Conservation (phyloP, 768 basidiomycete species). For the Podaxis pistillaris region DNA sequence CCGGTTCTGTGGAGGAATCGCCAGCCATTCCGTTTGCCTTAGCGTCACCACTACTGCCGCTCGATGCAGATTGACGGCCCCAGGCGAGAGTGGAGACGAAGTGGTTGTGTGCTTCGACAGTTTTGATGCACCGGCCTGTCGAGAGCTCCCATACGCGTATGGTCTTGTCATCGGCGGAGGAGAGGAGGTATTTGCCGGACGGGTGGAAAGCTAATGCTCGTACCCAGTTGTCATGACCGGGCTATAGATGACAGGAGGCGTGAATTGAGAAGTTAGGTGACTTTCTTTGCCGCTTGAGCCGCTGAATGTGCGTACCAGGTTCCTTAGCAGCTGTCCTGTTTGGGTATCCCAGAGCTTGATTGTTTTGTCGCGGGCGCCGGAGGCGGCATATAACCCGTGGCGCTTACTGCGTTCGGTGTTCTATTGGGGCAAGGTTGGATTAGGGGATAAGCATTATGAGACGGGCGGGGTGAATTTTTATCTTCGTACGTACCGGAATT, state of each 20-base stretch:
- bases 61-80: slow-evolving; percentile 54
- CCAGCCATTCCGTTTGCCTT: slow-evolving; percentile 35
- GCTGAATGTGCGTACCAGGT: slow-evolving; percentile 49
- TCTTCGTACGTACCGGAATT: slow-evolving; percentile 48
- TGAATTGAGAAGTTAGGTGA: slow-evolving; percentile 4
- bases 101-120: slow-evolving; percentile 83
- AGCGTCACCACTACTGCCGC: slow-evolving; percentile 34
- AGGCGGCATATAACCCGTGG: slow-evolving; percentile 64
- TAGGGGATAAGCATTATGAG: background rate
- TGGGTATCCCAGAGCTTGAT: slow-evolving; percentile 90
- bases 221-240: slow-evolving; percentile 90
- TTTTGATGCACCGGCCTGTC: slow-evolving; percentile 83
- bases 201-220: slow-evolving; percentile 89
- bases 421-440: slow-evolving; percentile 26
- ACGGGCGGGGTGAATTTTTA: slow-evolving; percentile 12
- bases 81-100: slow-evolving; percentile 82
- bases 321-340: slow-evolving; percentile 78
- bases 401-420: slow-evolving; percentile 51
- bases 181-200: slow-evolving; percentile 85
- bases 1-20: slow-evolving; percentile 35
- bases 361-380: slow-evolving; percentile 87
- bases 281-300: background rate
- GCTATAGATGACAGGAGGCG: slow-evolving; percentile 30
- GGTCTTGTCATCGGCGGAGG: slow-evolving; percentile 90
- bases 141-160: slow-evolving; percentile 88